Evolutionary conservation across 805 yeast species (phyloP).

Genomic region (Ogataea naganishii): DNA sequence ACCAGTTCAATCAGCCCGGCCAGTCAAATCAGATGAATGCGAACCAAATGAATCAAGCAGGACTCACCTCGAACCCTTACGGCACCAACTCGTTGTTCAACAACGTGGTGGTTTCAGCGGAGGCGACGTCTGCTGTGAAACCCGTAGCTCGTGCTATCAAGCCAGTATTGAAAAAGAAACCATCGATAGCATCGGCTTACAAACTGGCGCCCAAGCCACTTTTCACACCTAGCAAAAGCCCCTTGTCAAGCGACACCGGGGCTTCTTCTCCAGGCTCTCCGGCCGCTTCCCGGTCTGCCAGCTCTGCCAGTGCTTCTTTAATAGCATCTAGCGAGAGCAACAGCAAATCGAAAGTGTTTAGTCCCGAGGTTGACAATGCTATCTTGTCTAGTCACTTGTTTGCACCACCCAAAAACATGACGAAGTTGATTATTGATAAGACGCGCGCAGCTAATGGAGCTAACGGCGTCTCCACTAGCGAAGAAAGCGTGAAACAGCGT

Average conservation of each 20-base stretch:
- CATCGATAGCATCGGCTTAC: slow-evolving; percentile 51
- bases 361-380: slow-evolving; percentile 51
- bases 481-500: neutral
- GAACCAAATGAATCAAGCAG: slow-evolving; percentile 19
- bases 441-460: slow-evolving; percentile 2
- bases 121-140: slow-evolving; percentile 29
- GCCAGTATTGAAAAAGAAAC: slow-evolving; percentile 44
- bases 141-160: slow-evolving; percentile 44
- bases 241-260: slow-evolving; percentile 10
- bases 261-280: slow-evolving; percentile 15
- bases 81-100: slow-evolving; percentile 67
- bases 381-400: slow-evolving; percentile 66
- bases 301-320: slow-evolving; percentile 17
- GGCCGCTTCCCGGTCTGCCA: slow-evolving; percentile 11
- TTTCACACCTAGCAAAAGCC: slow-evolving; percentile 22
- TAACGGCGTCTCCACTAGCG: neutral
- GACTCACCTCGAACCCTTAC: slow-evolving; percentile 55
- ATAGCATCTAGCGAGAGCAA: slow-evolving; percentile 4
- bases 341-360: slow-evolving; percentile 23
- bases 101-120: slow-evolving; percentile 21
- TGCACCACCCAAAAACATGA: slow-evolving; percentile 49
- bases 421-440: slow-evolving; percentile 46
- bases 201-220: slow-evolving; percentile 58
- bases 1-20: slow-evolving; percentile 20
- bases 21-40: slow-evolving; percentile 15